phyloP scores from a whole-genome alignment of 208 protist species.

The Leishmania guyanensis region DNA sequence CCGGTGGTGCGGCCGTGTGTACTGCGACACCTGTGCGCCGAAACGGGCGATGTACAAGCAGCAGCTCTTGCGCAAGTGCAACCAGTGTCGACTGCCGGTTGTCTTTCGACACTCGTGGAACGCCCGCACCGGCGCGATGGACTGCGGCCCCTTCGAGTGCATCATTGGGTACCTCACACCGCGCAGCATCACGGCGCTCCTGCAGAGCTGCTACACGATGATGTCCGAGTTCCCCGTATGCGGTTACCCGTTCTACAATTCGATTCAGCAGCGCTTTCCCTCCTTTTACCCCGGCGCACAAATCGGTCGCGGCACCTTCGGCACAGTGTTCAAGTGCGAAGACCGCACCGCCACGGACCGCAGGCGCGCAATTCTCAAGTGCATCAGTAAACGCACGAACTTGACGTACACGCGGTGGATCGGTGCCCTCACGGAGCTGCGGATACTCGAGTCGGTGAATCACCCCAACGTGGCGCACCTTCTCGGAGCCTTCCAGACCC shows the following conservation, averaged over 20 bases:
- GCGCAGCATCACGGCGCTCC: constrained; percentile 42
- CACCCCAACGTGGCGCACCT: constrained; percentile 64
- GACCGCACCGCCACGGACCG: constrained; percentile 41
- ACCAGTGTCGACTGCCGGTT: constrained; percentile 55
- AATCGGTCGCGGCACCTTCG: constrained; percentile 67
- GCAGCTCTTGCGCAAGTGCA: constrained; percentile 50
- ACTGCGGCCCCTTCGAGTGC: constrained; percentile 36
- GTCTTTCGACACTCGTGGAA: constrained; percentile 60
- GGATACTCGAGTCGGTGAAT: constrained; percentile 44
- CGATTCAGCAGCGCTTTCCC: constrained; percentile 66
- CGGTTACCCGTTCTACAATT: constrained; percentile 42
- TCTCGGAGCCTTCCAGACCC: constrained; percentile 77
- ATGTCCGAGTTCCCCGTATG: constrained; percentile 54
- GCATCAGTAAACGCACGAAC: constrained; percentile 43
- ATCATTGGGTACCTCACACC: constrained; percentile 67
- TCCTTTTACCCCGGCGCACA: constrained; percentile 65
- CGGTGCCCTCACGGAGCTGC: constrained; percentile 54
- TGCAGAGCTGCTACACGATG: constrained; percentile 70
- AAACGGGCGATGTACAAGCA: constrained; percentile 11
- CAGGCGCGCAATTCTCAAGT: constrained; percentile 64
- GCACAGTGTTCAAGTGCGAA: constrained; percentile 78
- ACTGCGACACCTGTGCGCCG: constrained; percentile 72
- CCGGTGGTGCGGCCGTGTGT: constrained; percentile 79
- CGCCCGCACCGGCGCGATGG: constrained; percentile 23
- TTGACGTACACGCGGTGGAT: constrained; percentile 46